These are phyloP conservation scores for Claviceps spartinae DNA, from an alignment of 2,329 filamentous ascomycete genomes.

Conservation along the genomic window DNA sequence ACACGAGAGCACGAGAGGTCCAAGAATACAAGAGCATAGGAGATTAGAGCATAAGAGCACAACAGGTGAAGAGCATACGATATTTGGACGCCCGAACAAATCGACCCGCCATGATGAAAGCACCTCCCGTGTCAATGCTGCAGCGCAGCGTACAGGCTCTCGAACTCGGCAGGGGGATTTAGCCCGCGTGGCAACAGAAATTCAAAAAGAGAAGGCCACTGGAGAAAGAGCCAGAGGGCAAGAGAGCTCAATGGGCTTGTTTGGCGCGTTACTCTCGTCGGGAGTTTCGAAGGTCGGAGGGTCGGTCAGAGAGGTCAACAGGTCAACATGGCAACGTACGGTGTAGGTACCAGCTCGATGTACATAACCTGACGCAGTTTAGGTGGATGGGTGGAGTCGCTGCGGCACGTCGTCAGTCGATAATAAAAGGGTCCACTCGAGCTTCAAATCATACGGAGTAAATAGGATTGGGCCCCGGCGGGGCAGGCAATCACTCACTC, in stretches of 20 bases:
- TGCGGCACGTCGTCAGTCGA: too few relatives aligned
- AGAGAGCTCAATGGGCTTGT: conserved; percentile 5
- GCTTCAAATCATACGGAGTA: too few relatives aligned
- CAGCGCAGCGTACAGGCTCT: conserved; percentile 3
- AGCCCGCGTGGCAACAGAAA: background rate
- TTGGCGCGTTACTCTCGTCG: too few relatives aligned
- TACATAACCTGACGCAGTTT: too few relatives aligned
- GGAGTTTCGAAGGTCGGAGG: too few relatives aligned
- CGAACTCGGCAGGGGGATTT: background rate
- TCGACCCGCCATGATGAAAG: conserved; percentile 42
- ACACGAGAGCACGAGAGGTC: too few relatives aligned
- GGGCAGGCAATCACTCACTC: too few relatives aligned
- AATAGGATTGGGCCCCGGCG: too few relatives aligned
- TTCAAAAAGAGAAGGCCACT: background rate
- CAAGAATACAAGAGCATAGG: background rate
- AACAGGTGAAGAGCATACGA: conserved; percentile 34
- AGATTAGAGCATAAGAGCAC: background rate
- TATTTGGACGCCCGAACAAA: conserved; percentile 58
- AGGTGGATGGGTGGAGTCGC: too few relatives aligned
- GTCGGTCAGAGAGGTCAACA: background rate
- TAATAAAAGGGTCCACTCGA: too few relatives aligned
- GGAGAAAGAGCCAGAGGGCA: conserved; percentile 1
- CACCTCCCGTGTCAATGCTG: conserved; percentile 5
- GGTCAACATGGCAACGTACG: background rate
- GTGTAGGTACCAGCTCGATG: too few relatives aligned